Base-by-base conservation (phyloP, 345 rosid genomes). In the Trapa bicornis region DNA sequence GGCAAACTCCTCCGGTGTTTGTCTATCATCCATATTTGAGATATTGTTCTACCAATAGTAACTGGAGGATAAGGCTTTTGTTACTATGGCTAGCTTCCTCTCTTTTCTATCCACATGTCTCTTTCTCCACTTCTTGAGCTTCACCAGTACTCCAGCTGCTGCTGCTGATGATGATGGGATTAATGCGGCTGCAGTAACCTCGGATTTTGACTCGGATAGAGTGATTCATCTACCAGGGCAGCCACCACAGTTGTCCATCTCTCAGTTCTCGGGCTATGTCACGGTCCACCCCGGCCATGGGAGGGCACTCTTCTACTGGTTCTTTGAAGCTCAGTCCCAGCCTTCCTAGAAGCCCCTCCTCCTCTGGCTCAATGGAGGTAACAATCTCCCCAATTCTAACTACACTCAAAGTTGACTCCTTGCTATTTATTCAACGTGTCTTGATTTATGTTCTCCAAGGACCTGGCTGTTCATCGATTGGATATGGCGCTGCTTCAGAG, bases 351-450 rank as follows among this genome's bases (percentile, higher is more conserved):
- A 75, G 68, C 92, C 87, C 68, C 79, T 87, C 57, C 80, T 87
- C 48, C 86, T 87, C 66, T 87, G 89, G 92, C 77, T 87, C 64
- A 87, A 84, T 74, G 92, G 89, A 81, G 91, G 91, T 77, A 60
- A 45, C 12, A 62, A n/a, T 37, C 4, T 29, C 47, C 5, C 41
- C 1, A 1, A 7, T 5, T 56, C 17, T 47, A 11, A 6, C 43
- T 1, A 41, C 7, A 41, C 7, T 41, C 43, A 41, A 41, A 8
- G 43, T 22, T 22, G 29, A 22, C 29, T 0, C 29, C 29, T 22
- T 22, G 29, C 29, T 22, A 22, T 22, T 22, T 22, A 22, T 22
- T 22, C 29, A 22, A 22, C 29, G 0, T 22, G 29, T 22, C 29
- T 22, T 22, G 29, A 29, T 33, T 41, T 66, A 16, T 58, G 48